A percentile compares a stretch with the other conserved stretches of the same genome.
phyloP scores from a whole-genome alignment of 1,139 yeast species.

The Debaryomycetaceae sp. region DNA sequence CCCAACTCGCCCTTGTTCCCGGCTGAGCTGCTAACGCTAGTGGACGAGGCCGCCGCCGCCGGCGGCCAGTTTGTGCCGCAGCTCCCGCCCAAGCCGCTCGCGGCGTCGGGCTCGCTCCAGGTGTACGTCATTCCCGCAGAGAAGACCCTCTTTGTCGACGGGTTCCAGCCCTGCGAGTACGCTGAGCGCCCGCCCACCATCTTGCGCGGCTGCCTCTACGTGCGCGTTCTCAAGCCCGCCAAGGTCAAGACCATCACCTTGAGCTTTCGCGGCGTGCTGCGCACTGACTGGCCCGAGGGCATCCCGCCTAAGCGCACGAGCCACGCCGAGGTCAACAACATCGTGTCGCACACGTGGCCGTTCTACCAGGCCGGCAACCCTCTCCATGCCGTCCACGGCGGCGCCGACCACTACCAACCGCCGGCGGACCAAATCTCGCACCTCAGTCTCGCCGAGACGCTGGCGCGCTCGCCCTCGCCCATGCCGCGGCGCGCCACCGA shows the following conservation, averaged over 20 bases:
- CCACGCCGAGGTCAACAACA: conserved; percentile 57
- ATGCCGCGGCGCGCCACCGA: conserved; percentile 7
- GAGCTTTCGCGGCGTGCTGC: conserved; percentile 63
- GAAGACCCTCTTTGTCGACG: conserved; percentile 74
- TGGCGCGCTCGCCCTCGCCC: conserved; percentile 19
- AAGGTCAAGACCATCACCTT: conserved; percentile 69
- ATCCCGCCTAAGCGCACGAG: conserved; percentile 83
- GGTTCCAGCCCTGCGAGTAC: conserved; percentile 66
- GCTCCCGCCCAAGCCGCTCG: conserved; percentile 46
- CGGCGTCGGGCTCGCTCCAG: conserved; percentile 45
- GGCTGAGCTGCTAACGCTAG: conserved; percentile 23
- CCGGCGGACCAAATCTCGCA: conserved; percentile 13
- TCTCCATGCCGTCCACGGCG: conserved; percentile 37
- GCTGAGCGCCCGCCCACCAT: conserved; percentile 73
- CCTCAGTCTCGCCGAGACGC: conserved; percentile 27
- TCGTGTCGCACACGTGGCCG: conserved; percentile 88
- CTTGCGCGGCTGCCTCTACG: conserved; percentile 73
- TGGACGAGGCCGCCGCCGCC: conserved; percentile 8
- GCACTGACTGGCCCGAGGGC: conserved; percentile 99
- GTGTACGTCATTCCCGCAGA: conserved; percentile 68
- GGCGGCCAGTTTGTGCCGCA: conserved; percentile 26
- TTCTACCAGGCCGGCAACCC: conserved; percentile 54
- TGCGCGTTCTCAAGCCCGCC: conserved; percentile 69
- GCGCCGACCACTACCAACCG: conserved; percentile 47
- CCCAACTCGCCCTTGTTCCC: conserved; percentile 31